These are phyloP conservation scores for Chaetomiaceae sp. DNA, from an alignment of 2,329 filamentous ascomycete genomes.

Conservation along the genomic window DNA sequence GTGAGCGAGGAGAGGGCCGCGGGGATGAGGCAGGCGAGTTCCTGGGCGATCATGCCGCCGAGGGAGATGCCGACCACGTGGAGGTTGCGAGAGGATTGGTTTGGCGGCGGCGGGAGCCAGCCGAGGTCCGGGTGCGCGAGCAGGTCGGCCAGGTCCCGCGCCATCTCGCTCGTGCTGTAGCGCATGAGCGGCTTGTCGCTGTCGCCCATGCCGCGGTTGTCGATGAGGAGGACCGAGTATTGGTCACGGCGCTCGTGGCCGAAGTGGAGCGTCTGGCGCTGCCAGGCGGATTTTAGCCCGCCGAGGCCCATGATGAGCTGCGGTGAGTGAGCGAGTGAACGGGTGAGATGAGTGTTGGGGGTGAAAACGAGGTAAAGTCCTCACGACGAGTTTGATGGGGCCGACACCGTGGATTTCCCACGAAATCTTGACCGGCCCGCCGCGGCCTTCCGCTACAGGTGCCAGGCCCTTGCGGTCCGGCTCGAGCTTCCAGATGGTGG, in stretches of 20 bases:
- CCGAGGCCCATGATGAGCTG: constrained; percentile 81
- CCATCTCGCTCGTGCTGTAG: constrained; percentile 84
- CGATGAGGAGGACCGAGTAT: constrained; percentile 72
- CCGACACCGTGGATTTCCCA: constrained; percentile 76
- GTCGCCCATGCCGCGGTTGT: constrained; percentile 80
- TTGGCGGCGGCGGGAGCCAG: constrained; percentile 47
- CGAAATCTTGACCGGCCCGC: constrained; percentile 70
- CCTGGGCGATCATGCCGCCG: constrained; percentile 90
- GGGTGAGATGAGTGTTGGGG: constrained; percentile 3
- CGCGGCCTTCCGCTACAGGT: constrained; percentile 63
- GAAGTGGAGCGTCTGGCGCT: constrained; percentile 78
- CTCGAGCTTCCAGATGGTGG: constrained; percentile 65
- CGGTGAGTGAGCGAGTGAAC: not conserved
- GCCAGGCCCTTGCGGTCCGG: constrained; percentile 58
- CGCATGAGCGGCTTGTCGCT: constrained; percentile 72
- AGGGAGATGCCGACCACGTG: constrained; percentile 77
- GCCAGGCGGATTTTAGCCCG: constrained; percentile 65
- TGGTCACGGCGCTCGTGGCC: constrained; percentile 63
- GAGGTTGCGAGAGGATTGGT: constrained; percentile 36
- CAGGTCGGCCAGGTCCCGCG: constrained; percentile 69
- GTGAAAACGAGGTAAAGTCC: constrained; percentile 32
- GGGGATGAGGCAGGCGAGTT: constrained; percentile 58
- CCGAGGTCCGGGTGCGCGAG: constrained; percentile 54
- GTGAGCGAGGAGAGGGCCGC: constrained; percentile 51
- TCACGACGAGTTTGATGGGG: constrained; percentile 66